Evolutionary conservation across 1,139 yeast genomes (phyloP).

Genomic region (Geotrichum siamense): DNA sequence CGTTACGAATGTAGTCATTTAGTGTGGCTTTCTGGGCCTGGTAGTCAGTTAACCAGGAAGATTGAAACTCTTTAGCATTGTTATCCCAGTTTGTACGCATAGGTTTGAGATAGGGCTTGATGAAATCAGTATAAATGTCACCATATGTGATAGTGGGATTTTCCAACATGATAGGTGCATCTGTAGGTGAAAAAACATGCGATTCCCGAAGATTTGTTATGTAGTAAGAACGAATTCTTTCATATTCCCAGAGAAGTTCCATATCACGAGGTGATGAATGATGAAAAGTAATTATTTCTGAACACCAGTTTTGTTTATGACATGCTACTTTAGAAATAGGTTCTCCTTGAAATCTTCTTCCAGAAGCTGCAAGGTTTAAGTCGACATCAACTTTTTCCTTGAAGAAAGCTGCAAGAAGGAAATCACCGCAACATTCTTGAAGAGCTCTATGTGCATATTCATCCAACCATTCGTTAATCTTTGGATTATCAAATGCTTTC

Average conservation of each 20-base stretch:
- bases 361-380: constrained; percentile 22
- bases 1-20: constrained; percentile 16
- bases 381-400: constrained; percentile 23
- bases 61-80: constrained; percentile 28
- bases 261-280: constrained; percentile 32
- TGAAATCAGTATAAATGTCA: constrained; percentile 26
- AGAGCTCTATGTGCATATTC: constrained; percentile 28
- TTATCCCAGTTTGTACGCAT: constrained; percentile 30
- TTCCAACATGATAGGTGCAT: constrained; percentile 14
- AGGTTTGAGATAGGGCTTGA: constrained; percentile 25
- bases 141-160: constrained; percentile 19
- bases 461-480: constrained; percentile 22
- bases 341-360: constrained; percentile 33
- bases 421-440: constrained; percentile 35
- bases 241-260: constrained; percentile 35
- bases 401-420: constrained; percentile 30
- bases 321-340: constrained; percentile 24
- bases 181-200: constrained; percentile 14
- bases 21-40: constrained; percentile 13
- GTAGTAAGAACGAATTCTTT: constrained; percentile 24
- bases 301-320: constrained; percentile 29
- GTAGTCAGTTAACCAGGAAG: constrained; percentile 20
- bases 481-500: constrained; percentile 21
- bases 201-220: constrained; percentile 4
- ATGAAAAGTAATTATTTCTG: constrained; percentile 33